Conservation (phyloP, 805 yeast species). For the Candida taoyuanica region DNA sequence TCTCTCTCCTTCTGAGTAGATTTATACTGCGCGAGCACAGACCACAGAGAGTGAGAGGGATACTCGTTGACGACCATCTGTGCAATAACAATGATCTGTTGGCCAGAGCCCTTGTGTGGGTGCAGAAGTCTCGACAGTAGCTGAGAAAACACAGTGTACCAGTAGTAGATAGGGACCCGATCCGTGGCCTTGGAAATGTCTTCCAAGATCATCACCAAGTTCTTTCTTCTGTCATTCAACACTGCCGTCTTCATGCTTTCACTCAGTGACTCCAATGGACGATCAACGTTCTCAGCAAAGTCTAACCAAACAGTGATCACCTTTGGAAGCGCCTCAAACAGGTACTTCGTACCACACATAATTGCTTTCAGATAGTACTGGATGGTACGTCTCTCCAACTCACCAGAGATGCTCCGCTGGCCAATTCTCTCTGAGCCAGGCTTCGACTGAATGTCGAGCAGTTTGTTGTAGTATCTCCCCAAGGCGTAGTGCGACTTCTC, state of each 20-base stretch:
- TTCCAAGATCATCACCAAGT: slow-evolving; percentile 43
- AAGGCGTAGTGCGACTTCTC: slow-evolving; percentile 77
- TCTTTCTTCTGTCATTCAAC: slow-evolving; percentile 29
- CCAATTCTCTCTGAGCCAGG: slow-evolving; percentile 15
- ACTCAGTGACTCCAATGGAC: slow-evolving; percentile 17
- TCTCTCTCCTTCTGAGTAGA: slow-evolving; percentile 49
- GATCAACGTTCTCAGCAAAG: slow-evolving; percentile 38
- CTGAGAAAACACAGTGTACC: slow-evolving; percentile 87
- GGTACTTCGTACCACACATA: slow-evolving; percentile 55
- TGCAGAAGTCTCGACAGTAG: slow-evolving; percentile 75
- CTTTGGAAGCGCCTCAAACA: slow-evolving; percentile 84
- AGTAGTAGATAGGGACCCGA: slow-evolving; percentile 48
- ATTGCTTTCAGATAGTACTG: slow-evolving; percentile 55
- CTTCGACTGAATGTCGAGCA: slow-evolving; percentile 61
- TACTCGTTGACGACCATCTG: slow-evolving; percentile 54
- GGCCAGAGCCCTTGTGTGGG: slow-evolving; percentile 49
- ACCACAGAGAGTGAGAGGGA: slow-evolving; percentile 86
- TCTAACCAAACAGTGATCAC: slow-evolving; percentile 91
- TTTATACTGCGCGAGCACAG: slow-evolving; percentile 62
- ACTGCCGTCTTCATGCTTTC: slow-evolving; percentile 14
- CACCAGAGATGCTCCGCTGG: slow-evolving; percentile 38
- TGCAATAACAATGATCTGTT: slow-evolving; percentile 53
- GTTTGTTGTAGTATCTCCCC: slow-evolving; percentile 74
- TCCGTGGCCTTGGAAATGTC: slow-evolving; percentile 42
- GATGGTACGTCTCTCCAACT: slow-evolving; percentile 51